Base-by-base conservation (phyloP, 23 red algal species). In the Pyropia haitanensis region DNA sequence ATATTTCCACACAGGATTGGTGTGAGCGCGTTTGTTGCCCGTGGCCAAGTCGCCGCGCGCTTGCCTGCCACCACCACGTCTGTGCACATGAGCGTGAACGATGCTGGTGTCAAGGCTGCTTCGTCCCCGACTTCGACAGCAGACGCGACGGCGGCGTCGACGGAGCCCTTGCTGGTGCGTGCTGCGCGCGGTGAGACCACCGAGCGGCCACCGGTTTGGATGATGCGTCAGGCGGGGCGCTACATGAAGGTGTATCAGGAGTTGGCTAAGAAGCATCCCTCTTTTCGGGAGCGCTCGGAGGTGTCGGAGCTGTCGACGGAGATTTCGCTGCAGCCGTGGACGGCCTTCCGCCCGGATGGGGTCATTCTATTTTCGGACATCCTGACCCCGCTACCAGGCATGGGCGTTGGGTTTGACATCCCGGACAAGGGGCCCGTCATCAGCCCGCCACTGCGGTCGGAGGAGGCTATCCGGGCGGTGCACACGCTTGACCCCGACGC, bases 331-430 rank as follows among this genome's bases (percentile, higher is more conserved):
- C 92, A 96, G 70, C 92, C 92, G 61, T 96, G 83, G 78, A 61
- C 51, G 18, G 92, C 92, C 22, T 96, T 89, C 64, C 76, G 58
- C 53, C 92, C 92, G 0, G 92, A 96, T 51, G 92, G 83, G 15
- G 92, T 96, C 2, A 96, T 96, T 82, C 78, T 96, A 68, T 96
- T 96, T 73, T 88, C 81, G 5, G 92, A 96, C 62, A 96, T 96
- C 69, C 67, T 96, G 4, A 96, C 92, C 9, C 92, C 92, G 33
- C 67, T 96, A 24, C 92, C 92, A 21, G 84, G 92, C 60, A 96
- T 96, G 92, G 84, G 84, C 58, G 71, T 96, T 58, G 51, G 73
- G 6, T 96, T 96, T 75, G 84, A 96, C 27, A 96, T 96, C 53
- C 84, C 83, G 21, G 92, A 96, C 69, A 80, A 80, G 49, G 92